phyloP scores from a whole-genome alignment of 148 eudicot genomes.

The Mesembryanthemum crystallinum region DNA sequence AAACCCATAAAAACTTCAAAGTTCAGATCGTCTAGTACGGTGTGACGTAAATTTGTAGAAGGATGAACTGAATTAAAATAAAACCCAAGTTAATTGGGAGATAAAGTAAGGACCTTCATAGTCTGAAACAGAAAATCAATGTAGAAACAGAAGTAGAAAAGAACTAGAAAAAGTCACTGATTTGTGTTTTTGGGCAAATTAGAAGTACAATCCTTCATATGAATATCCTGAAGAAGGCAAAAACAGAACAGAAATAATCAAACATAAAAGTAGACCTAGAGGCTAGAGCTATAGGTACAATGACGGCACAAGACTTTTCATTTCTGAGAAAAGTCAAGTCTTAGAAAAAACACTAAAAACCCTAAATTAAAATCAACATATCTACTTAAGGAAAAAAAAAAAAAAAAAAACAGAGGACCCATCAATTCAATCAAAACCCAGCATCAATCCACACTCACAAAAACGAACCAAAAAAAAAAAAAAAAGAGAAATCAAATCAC shows the following conservation, averaged over 20 bases:
- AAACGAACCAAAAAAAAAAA: not conserved
- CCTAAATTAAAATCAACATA: too few species aligned
- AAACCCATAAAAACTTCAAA: too few species aligned
- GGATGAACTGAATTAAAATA: too few species aligned
- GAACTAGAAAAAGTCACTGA: not conserved
- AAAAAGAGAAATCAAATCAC: too few species aligned
- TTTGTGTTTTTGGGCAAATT: not conserved
- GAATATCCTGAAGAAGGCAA: not conserved
- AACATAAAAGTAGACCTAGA: not conserved
- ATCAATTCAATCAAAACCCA: not conserved
- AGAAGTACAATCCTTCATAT: not conserved
- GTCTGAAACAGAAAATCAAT: not conserved
- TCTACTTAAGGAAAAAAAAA: not conserved
- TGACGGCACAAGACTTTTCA: not conserved
- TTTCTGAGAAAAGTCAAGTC: slow-evolving; percentile 2
- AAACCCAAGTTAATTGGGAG: not conserved
- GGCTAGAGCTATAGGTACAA: not conserved
- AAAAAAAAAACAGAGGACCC: not conserved
- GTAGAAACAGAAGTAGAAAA: not conserved
- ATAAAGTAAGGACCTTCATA: not conserved
- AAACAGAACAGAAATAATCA: not conserved
- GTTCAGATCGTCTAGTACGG: too few species aligned
- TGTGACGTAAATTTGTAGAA: too few species aligned
- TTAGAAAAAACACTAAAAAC: not conserved
- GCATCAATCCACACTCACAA: not conserved